Conservation (phyloP, 805 yeast species). For the Yamadazyma kitorensis region DNA sequence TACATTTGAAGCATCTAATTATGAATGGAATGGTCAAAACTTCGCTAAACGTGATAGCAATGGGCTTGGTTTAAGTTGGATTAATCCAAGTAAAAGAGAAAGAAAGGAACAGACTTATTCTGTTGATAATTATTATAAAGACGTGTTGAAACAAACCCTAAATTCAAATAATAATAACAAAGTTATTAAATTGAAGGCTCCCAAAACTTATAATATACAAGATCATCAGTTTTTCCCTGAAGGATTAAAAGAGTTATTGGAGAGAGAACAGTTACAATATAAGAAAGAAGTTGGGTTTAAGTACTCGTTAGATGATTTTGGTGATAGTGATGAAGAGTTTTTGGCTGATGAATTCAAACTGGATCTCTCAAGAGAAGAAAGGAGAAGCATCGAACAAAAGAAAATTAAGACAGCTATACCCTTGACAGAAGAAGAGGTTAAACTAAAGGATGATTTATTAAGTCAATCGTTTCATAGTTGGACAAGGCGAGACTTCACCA, state of each 20-base stretch:
- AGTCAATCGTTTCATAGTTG: conserved; percentile 60
- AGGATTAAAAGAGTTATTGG: conserved; percentile 50
- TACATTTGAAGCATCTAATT: conserved; percentile 83
- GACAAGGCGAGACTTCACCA: conserved; percentile 74
- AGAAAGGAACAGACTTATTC: conserved; percentile 77
- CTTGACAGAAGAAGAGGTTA: conserved; percentile 60
- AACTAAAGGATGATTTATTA: conserved; percentile 50
- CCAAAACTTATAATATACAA: conserved; percentile 60
- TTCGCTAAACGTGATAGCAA: conserved; percentile 56
- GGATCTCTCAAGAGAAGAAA: conserved; percentile 34
- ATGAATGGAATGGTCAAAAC: conserved; percentile 95
- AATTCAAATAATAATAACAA: conserved; percentile 8
- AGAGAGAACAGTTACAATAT: conserved; percentile 62
- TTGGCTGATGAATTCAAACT: conserved; percentile 46
- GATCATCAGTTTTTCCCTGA: conserved; percentile 74
- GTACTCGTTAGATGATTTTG: conserved; percentile 59
- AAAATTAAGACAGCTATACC: conserved; percentile 55
- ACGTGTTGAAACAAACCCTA: conserved; percentile 47
- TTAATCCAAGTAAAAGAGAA: conserved; percentile 73
- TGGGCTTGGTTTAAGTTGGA: conserved; percentile 53
- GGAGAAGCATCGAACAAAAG: conserved; percentile 47
- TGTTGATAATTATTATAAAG: conserved; percentile 73
- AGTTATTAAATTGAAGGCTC: conserved; percentile 46
- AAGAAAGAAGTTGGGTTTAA: conserved; percentile 59
- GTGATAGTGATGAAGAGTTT: conserved; percentile 51